Conservation (phyloP, 768 basidiomycete genomes). For the Kwoniella shandongensis region DNA sequence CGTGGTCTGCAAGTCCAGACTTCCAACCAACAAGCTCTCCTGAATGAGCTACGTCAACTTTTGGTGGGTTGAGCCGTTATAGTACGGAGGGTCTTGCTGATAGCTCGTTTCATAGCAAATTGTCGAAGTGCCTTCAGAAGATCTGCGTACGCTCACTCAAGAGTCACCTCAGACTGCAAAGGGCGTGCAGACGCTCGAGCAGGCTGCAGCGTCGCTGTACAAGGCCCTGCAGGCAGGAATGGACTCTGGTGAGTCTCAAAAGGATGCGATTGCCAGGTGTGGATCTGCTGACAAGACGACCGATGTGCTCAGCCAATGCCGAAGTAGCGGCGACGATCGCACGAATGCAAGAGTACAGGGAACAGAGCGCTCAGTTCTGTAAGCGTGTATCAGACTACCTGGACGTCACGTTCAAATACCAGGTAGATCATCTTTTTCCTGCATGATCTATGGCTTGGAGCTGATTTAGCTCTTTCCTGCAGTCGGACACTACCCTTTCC, state of each 20-base stretch:
- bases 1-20: slow-evolving; percentile 95
- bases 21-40: slow-evolving; percentile 83
- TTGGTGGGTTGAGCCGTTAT: slow-evolving; percentile 59
- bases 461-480: background rate
- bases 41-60: slow-evolving; percentile 82
- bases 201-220: slow-evolving; percentile 83
- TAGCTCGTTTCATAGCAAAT: slow-evolving; percentile 66
- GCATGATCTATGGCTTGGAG: background rate
- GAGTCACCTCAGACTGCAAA: slow-evolving; percentile 79
- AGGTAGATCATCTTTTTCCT: slow-evolving; percentile 59
- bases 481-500: slow-evolving; percentile 53
- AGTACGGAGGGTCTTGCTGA: background rate
- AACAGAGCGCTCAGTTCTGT: slow-evolving; percentile 87
- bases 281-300: background rate
- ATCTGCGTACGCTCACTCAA: slow-evolving; percentile 75
- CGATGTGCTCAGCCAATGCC: slow-evolving; percentile 43
- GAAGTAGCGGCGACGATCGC: slow-evolving; percentile 99
- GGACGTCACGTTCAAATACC: slow-evolving; percentile 85
- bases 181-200: slow-evolving; percentile 76
- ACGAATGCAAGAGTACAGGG: slow-evolving; percentile 82
- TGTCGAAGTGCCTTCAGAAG: slow-evolving; percentile 81
- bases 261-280: too few relatives aligned
- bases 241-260: slow-evolving; percentile 68
- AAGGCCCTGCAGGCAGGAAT: slow-evolving; percentile 86
- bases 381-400: slow-evolving; percentile 87